phyloP scores from a whole-genome alignment of 2,329 filamentous ascomycete genomes.

The Dactylellina sp. region DNA sequence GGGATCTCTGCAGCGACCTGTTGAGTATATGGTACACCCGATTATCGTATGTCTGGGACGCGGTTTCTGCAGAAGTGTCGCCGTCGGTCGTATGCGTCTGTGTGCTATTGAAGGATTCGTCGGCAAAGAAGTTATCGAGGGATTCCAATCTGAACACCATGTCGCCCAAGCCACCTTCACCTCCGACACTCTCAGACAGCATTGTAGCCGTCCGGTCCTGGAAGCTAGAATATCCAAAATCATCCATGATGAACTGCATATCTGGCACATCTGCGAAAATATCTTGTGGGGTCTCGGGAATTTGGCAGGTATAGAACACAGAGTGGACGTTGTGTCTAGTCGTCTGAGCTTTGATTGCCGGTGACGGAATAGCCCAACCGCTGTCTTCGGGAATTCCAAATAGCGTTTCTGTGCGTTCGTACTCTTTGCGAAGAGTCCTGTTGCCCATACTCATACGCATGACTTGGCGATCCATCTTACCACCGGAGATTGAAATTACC shows the following conservation, averaged over 20 bases:
- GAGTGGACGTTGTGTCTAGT: conserved; percentile 94
- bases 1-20: conserved; percentile 60
- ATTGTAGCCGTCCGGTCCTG: conserved; percentile 85
- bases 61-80: conserved; percentile 58
- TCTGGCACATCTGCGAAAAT: conserved; percentile 76
- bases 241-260: conserved; percentile 91
- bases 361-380: conserved; percentile 95
- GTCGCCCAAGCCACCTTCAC: conserved; percentile 79
- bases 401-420: conserved; percentile 90
- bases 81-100: conserved; percentile 57
- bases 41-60: conserved; percentile 60
- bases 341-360: conserved; percentile 85
- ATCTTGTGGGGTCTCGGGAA: conserved; percentile 71
- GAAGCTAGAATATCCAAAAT: conserved; percentile 74
- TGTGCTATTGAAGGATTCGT: conserved; percentile 64
- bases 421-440: conserved; percentile 89
- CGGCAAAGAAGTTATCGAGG: conserved; percentile 70
- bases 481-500: conserved; percentile 92
- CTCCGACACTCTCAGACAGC: conserved; percentile 84
- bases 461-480: conserved; percentile 92
- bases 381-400: conserved; percentile 97
- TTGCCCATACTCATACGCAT: conserved; percentile 98
- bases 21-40: conserved; percentile 61
- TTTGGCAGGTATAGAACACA: conserved; percentile 92
- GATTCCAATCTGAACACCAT: conserved; percentile 73